A percentile compares a stretch with the other conserved stretches of the same genome.
Evolutionary conservation across 1,284 basidiomycete species (phyloP).

Genomic region (Quambalaria eucalypti): DNA sequence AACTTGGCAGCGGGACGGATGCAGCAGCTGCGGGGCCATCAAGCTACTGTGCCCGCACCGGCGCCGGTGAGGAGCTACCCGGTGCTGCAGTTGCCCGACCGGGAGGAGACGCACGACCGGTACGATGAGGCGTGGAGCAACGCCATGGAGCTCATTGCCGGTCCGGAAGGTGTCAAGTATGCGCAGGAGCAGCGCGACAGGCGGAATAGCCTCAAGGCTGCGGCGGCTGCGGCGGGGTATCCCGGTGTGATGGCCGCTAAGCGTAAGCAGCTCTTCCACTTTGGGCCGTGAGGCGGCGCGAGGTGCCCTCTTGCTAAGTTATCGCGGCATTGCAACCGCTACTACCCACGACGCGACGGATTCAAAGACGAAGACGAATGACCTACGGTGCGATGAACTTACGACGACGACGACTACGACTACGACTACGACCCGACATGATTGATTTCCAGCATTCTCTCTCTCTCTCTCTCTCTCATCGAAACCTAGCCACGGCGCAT

Average conservation of each 20-base stretch:
- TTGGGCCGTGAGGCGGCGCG: conserved; percentile 7
- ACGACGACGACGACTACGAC: neutral
- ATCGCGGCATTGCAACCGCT: neutral
- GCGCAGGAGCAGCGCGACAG: neutral
- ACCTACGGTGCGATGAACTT: neutral
- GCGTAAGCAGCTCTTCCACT: conserved; percentile 33
- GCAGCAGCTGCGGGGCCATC: neutral
- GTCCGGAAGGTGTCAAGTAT: too few relatives aligned
- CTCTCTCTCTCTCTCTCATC: neutral
- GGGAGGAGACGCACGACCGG: conserved; percentile 30
- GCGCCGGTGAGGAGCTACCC: conserved; percentile 36
- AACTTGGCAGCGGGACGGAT: conserved; percentile 12
- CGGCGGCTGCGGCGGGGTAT: neutral
- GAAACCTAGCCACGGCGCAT: too few relatives aligned
- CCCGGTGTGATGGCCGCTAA: conserved; percentile 2
- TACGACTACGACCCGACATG: neutral
- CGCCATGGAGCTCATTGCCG: conserved; percentile 6
- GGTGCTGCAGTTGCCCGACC: conserved; percentile 20
- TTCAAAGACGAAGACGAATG: neutral
- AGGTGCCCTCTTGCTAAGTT: too few relatives aligned
- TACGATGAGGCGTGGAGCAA: conserved; percentile 31
- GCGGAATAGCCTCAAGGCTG: neutral
- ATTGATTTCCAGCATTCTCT: neutral
- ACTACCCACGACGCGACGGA: neutral
- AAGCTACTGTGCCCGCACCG: too few relatives aligned